Conservation (phyloP, 2,329 filamentous ascomycete genomes). For the Diaporthe destruens region DNA sequence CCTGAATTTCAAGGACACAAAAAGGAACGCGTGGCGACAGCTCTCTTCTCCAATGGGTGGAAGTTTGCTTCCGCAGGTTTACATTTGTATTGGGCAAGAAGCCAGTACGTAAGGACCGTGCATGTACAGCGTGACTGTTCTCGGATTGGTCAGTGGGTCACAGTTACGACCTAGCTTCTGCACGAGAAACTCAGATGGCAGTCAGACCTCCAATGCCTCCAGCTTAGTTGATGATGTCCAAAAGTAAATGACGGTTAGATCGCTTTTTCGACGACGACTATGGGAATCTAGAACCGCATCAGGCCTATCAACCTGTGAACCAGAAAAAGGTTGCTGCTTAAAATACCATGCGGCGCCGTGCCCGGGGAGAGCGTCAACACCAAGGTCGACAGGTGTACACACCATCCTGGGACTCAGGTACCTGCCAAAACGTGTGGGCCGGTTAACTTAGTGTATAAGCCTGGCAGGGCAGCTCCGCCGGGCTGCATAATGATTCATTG, state of each 20-base stretch:
- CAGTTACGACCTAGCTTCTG: not conserved
- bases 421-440: not conserved
- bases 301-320: not conserved
- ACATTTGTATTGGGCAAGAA: not conserved
- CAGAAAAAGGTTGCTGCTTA: slow-evolving; percentile 8
- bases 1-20: not conserved
- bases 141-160: not conserved
- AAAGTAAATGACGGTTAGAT: slow-evolving; percentile 12
- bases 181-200: not conserved
- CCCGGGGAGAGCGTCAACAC: not conserved
- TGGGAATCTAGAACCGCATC: slow-evolving; percentile 26
- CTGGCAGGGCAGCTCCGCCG: not conserved
- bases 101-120: no score
- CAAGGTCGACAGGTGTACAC: not conserved
- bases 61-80: not conserved
- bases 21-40: not conserved
- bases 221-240: not conserved
- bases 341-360: slow-evolving; percentile 13
- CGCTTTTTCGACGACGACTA: not conserved
- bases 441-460: not conserved
- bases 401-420: no score
- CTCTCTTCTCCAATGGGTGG: not conserved
- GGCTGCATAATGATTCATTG: slow-evolving; percentile 34
- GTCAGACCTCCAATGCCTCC: no score
- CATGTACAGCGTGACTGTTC: no score